phyloP scores from a whole-genome alignment of 495 filamentous ascomycete species.

The Neurospora pannonica region DNA sequence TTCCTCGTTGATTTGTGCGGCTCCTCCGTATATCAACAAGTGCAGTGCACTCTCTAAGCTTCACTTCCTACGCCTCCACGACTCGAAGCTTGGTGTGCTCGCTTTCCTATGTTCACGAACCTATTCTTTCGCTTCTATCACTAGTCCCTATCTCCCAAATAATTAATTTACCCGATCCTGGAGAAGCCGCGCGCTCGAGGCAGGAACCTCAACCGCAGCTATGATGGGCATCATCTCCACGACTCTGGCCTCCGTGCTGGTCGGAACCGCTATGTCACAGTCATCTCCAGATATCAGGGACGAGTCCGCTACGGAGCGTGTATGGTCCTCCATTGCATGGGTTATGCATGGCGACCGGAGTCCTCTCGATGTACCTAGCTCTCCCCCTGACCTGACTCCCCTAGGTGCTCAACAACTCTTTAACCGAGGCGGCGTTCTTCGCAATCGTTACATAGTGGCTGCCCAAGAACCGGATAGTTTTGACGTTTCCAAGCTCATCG shows the following conservation, averaged over 20 bases:
- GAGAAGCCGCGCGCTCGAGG: not conserved
- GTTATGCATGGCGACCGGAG: conserved; percentile 34
- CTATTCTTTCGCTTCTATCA: not conserved
- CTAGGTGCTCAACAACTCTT: conserved; percentile 32
- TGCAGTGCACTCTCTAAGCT: not conserved
- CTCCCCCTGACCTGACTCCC: conserved; percentile 25
- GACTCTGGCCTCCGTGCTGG: conserved; percentile 7
- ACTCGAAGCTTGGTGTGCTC: not conserved
- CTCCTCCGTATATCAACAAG: not conserved
- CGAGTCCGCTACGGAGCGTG: conserved; percentile 18
- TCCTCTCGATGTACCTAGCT: conserved; percentile 11
- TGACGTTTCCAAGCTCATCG: conserved; percentile 8
- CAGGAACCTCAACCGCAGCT: not conserved
- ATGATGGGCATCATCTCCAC: conserved; percentile 12
- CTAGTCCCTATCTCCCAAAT: not conserved
- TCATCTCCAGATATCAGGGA: not conserved
- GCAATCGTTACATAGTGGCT: conserved; percentile 22
- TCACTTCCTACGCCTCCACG: not conserved
- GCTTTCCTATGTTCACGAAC: not conserved
- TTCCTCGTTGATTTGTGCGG: not conserved
- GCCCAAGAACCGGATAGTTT: conserved; percentile 3
- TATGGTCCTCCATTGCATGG: conserved; percentile 37
- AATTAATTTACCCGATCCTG: not conserved
- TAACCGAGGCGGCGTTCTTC: conserved; percentile 24
- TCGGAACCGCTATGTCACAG: conserved; percentile 13